These are phyloP conservation scores for Erythrobasidium hasegawianum DNA, from an alignment of 1,284 basidiomycete species.

Conservation along the genomic window DNA sequence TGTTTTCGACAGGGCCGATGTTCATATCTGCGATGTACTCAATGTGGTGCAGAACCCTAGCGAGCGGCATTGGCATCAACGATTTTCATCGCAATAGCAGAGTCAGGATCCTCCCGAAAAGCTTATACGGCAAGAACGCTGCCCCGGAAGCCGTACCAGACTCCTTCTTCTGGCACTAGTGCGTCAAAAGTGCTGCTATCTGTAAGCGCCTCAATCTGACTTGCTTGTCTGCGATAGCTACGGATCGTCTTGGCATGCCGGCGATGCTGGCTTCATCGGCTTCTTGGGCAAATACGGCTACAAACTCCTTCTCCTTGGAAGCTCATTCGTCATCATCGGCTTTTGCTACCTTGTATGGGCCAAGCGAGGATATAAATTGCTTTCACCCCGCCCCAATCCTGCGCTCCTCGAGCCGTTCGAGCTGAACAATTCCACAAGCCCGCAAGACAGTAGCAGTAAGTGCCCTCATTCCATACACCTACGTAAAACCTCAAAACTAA, in stretches of 20 bases:
- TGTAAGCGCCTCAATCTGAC: neutral
- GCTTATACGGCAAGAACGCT: conserved; percentile 94
- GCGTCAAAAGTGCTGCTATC: neutral
- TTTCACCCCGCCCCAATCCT: conserved; percentile 5
- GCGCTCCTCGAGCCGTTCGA: conserved; percentile 22
- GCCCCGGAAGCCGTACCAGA: conserved; percentile 76
- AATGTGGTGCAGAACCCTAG: conserved; percentile 70
- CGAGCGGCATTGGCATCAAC: conserved; percentile 45
- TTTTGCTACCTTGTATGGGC: conserved; percentile 30
- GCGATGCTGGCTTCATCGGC: conserved; percentile 49
- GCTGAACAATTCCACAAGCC: neutral
- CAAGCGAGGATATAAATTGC: conserved; percentile 1
- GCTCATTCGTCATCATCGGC: conserved; percentile 19
- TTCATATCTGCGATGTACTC: conserved; percentile 83
- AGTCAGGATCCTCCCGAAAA: conserved; percentile 85
- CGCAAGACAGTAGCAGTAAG: neutral
- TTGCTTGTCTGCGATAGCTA: conserved; percentile 53
- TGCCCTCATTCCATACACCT: neutral
- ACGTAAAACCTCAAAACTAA: neutral
- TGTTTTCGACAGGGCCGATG: conserved; percentile 88
- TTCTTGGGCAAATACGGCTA: conserved; percentile 36
- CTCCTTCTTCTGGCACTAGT: conserved; percentile 85
- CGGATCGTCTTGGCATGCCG: conserved; percentile 78
- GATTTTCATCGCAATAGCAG: conserved; percentile 58
- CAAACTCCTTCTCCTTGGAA: conserved; percentile 21